These are phyloP conservation scores for Bacidia gigantensis DNA, from an alignment of 495 filamentous ascomycete genomes.

Conservation along the genomic window DNA sequence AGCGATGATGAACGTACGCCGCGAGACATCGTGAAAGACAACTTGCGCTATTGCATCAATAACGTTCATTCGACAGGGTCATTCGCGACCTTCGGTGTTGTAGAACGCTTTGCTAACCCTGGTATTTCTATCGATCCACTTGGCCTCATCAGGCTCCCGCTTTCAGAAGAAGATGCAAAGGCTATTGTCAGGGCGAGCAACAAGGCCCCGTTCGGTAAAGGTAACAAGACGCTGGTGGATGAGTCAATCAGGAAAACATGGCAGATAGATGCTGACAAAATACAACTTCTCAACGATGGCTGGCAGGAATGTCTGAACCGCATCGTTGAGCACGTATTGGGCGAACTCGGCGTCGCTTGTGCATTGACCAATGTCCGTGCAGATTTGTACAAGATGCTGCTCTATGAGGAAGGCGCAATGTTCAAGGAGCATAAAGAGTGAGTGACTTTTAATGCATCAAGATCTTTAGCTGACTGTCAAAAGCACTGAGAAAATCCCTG, in stretches of 20 bases:
- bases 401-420: slow-evolving; percentile 42
- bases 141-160: neutral
- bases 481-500: slow-evolving; percentile 40
- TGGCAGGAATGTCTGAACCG: too few species aligned
- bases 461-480: too few species aligned
- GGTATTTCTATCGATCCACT: neutral
- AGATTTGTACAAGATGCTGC: slow-evolving; percentile 41
- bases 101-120: neutral
- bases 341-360: too few species aligned
- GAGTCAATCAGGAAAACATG: neutral
- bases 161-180: neutral
- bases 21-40: neutral
- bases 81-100: neutral
- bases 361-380: slow-evolving; percentile 28
- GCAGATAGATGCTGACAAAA: too few species aligned
- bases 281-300: too few species aligned
- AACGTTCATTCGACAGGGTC: neutral
- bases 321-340: too few species aligned
- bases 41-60: neutral
- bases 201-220: neutral
- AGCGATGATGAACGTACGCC: neutral
- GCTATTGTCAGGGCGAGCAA: neutral
- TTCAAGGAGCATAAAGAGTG: slow-evolving; percentile 40
- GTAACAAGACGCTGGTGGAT: neutral
- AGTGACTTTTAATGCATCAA: too few species aligned